A percentile compares a stretch with the other conserved stretches of the same genome.
phyloP scores from a whole-genome alignment of 169 alveolate genomes.

The Pseudocohnilembus persalinus region DNA sequence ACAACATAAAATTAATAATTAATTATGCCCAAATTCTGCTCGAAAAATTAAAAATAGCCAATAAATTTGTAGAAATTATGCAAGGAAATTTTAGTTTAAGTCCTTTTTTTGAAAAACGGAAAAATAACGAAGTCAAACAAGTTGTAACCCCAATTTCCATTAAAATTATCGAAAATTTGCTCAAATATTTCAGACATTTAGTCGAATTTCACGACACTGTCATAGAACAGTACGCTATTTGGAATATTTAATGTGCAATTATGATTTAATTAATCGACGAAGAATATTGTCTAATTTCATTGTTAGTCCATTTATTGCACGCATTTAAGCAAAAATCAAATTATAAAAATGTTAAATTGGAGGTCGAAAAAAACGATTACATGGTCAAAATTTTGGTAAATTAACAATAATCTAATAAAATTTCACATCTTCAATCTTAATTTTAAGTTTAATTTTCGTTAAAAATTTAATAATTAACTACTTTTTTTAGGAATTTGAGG shows the following conservation, averaged over 20 bases:
- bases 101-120: constrained; percentile 14
- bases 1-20: constrained; percentile 9
- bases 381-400: background rate
- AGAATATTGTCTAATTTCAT: constrained; percentile 24
- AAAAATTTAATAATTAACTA: no score
- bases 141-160: constrained; percentile 9
- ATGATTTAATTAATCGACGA: constrained; percentile 36
- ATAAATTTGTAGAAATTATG: constrained; percentile 1
- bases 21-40: background rate
- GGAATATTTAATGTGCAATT: constrained; percentile 32
- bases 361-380: background rate
- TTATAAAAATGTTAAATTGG: constrained; percentile 5
- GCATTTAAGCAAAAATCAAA: constrained; percentile 32
- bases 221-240: constrained; percentile 9
- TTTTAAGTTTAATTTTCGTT: no score
- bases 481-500: constrained; percentile 16
- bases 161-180: constrained; percentile 21
- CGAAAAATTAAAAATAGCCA: background rate
- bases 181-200: constrained; percentile 11
- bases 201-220: constrained; percentile 7
- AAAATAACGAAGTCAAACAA: constrained; percentile 13
- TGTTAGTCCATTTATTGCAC: constrained; percentile 33
- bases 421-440: no score
- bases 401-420: no score
- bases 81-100: constrained; percentile 30